Percentiles rank a stretch among this genome's conserved stretches.
Evolutionary conservation across 768 basidiomycete genomes (phyloP).

Genomic region (Porphyrellus cyaneotinctus): DNA sequence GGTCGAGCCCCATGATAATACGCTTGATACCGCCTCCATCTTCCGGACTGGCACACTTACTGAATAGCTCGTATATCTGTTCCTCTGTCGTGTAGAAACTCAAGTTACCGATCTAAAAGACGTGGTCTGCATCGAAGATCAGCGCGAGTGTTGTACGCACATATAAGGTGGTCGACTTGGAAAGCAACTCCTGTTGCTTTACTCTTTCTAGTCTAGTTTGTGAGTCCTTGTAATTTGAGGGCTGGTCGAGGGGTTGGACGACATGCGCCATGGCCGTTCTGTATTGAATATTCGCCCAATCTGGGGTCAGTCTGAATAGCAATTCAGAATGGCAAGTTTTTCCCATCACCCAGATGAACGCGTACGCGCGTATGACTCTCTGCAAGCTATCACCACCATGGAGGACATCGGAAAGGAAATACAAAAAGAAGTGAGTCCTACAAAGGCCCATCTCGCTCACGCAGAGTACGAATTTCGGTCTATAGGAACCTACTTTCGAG

Average conservation of each 20-base stretch:
- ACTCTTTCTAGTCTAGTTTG: slow-evolving; percentile 76
- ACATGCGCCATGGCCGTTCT: slow-evolving; percentile 73
- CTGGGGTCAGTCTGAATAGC: neutral
- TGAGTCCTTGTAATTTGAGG: slow-evolving; percentile 96
- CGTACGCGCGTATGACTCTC: slow-evolving; percentile 17
- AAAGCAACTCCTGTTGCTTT: slow-evolving; percentile 74
- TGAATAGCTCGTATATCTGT: slow-evolving; percentile 91
- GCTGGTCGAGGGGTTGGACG: slow-evolving; percentile 80
- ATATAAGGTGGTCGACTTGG: slow-evolving; percentile 86
- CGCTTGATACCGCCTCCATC: slow-evolving; percentile 89
- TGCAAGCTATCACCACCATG: slow-evolving; percentile 47
- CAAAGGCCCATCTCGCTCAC: neutral
- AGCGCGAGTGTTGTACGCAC: slow-evolving; percentile 45
- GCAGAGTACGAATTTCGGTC: neutral
- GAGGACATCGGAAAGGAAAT: slow-evolving; percentile 88
- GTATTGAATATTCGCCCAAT: neutral
- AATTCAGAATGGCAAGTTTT: slow-evolving; percentile 24
- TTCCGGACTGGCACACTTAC: slow-evolving; percentile 83
- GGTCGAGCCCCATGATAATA: slow-evolving; percentile 93
- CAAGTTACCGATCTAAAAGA: slow-evolving; percentile 75
- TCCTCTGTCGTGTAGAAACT: slow-evolving; percentile 95
- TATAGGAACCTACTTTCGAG: slow-evolving; percentile 91
- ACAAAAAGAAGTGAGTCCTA: slow-evolving; percentile 61
- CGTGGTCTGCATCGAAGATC: slow-evolving; percentile 17
- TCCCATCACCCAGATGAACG: slow-evolving; percentile 29